A percentile compares a stretch with the other conserved stretches of the same genome.
These are phyloP conservation scores for Phylloporus arenicola DNA, from an alignment of 768 basidiomycete species.

Conservation along the genomic window DNA sequence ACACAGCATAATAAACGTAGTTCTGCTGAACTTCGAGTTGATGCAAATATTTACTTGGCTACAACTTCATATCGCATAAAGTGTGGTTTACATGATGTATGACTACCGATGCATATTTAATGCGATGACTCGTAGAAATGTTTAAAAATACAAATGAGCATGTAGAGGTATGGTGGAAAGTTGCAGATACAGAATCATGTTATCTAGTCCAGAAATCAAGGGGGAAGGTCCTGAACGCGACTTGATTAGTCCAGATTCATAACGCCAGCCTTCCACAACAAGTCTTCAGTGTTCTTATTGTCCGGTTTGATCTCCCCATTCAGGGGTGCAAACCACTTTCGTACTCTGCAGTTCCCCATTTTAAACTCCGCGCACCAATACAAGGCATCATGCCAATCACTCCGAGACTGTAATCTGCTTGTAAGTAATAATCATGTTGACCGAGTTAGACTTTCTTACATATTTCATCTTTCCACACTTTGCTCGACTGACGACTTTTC, in stretches of 20 bases:
- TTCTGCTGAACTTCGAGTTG: no score
- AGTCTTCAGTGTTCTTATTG: constrained; percentile 36
- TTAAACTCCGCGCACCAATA: constrained; percentile 50
- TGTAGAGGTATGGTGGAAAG: neutral
- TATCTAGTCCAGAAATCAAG: neutral
- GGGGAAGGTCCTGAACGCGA: neutral
- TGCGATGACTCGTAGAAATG: neutral
- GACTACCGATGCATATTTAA: neutral
- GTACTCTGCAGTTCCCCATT: constrained; percentile 33
- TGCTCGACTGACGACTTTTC: constrained; percentile 42
- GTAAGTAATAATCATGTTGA: neutral
- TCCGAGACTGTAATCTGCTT: constrained; percentile 27
- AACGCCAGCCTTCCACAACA: constrained; percentile 49
- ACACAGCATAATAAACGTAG: no score
- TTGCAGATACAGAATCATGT: neutral
- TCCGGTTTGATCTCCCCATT: constrained; percentile 68
- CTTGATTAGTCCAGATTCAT: neutral
- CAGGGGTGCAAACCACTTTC: constrained; percentile 58
- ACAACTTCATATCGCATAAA: neutral
- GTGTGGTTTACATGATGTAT: neutral
- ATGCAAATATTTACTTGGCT: no score
- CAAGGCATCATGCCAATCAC: constrained; percentile 39
- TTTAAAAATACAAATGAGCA: neutral
- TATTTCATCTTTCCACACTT: constrained; percentile 42
- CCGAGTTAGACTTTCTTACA: constrained; percentile 28